Percentiles rank a stretch among this genome's conserved stretches.
Evolutionary conservation across 441 rosid genomes (phyloP).

Genomic region (Dalechampia spathulata): DNA sequence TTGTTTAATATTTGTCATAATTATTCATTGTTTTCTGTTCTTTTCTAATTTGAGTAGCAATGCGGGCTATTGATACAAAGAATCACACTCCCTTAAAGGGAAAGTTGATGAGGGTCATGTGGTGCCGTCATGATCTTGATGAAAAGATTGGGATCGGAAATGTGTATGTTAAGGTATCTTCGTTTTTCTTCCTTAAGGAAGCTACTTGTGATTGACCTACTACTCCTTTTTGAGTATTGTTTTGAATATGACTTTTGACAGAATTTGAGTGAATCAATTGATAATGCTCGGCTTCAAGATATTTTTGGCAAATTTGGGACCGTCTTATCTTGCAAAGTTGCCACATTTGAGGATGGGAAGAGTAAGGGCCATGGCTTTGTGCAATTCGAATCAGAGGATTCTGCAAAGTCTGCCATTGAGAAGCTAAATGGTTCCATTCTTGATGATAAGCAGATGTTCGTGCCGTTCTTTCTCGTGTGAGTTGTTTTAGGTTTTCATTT

Average conservation of each 20-base stretch:
- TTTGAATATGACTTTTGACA: slow-evolving; percentile 3
- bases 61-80: slow-evolving; percentile 21
- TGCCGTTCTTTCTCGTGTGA: slow-evolving; percentile 6
- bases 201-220: not conserved
- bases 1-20: not conserved
- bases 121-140: slow-evolving; percentile 45
- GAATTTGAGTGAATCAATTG: slow-evolving; percentile 50
- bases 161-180: slow-evolving; percentile 44
- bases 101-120: slow-evolving; percentile 43
- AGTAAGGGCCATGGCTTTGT: slow-evolving; percentile 74
- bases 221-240: not conserved
- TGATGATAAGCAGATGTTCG: slow-evolving; percentile 59
- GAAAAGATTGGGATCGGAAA: slow-evolving; percentile 44
- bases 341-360: slow-evolving; percentile 46
- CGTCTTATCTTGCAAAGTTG: slow-evolving; percentile 74
- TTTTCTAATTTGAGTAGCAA: slow-evolving; percentile 16
- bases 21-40: not conserved
- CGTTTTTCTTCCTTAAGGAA: not conserved
- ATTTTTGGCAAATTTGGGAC: slow-evolving; percentile 46
- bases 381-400: slow-evolving; percentile 61
- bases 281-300: slow-evolving; percentile 38
- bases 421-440: slow-evolving; percentile 43
- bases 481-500: not conserved
- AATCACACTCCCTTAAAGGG: slow-evolving; percentile 45
- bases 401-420: slow-evolving; percentile 51